These are phyloP conservation scores for Lotmaria passim DNA, from an alignment of 208 protist genomes.

Conservation along the genomic window DNA sequence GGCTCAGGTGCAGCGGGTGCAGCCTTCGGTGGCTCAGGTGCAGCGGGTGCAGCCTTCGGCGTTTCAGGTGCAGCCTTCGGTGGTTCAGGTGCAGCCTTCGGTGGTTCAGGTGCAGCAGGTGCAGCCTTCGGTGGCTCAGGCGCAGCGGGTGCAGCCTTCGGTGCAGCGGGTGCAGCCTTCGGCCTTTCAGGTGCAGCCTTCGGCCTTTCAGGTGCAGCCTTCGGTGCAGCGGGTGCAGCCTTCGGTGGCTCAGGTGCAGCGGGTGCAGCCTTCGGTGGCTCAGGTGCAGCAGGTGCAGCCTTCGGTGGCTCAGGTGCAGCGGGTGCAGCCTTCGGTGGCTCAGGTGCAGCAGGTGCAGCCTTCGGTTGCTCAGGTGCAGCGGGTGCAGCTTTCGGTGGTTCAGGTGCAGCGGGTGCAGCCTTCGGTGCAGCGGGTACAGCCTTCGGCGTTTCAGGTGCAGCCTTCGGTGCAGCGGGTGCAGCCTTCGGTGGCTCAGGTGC, in stretches of 20 bases:
- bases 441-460: constrained; percentile 17
- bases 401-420: constrained; percentile 26
- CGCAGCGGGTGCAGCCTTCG: constrained; percentile 27
- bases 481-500: too few species aligned
- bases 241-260: constrained; percentile 22
- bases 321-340: constrained; percentile 15
- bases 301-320: constrained; percentile 17
- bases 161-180: constrained; percentile 14
- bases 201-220: too few species aligned
- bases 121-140: constrained; percentile 16
- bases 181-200: constrained; percentile 12
- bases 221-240: constrained; percentile 17
- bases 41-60: too few species aligned
- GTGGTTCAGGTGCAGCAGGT: constrained; percentile 29
- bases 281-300: constrained; percentile 25
- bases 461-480: too few species aligned
- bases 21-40: constrained; percentile 24
- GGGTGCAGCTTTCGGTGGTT: constrained; percentile 7
- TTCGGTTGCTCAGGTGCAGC: constrained; percentile 19
- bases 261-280: constrained; percentile 19
- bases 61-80: too few species aligned
- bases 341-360: constrained; percentile 28
- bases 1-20: constrained; percentile 15
- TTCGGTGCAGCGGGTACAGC: constrained; percentile 24
- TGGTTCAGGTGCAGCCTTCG: too few species aligned